phyloP scores from a whole-genome alignment of 345 rosid species.

The Adansonia digitata region DNA sequence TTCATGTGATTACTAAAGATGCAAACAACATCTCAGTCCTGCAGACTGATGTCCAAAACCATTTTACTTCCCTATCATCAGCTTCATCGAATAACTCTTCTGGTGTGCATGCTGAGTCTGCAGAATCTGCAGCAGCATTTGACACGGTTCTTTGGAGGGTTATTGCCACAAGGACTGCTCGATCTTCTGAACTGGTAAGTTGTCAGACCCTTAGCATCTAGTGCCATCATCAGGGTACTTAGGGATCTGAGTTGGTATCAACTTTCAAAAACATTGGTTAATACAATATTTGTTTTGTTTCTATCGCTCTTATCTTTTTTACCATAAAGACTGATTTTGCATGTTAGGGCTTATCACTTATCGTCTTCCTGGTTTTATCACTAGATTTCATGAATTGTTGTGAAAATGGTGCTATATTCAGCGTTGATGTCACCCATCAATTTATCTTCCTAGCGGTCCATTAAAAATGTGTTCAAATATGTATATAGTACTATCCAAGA shows the following conservation, averaged over 20 bases:
- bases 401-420: not conserved
- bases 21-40: slow-evolving; percentile 42
- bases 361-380: not conserved
- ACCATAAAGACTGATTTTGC: too few relatives aligned
- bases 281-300: not conserved
- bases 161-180: slow-evolving; percentile 33
- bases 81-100: slow-evolving; percentile 16
- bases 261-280: not conserved
- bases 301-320: not conserved
- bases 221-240: not conserved
- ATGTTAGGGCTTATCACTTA: too few relatives aligned
- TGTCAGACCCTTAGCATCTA: slow-evolving; percentile 39
- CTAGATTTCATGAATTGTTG: not conserved
- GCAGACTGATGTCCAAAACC: slow-evolving; percentile 48
- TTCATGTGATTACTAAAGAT: slow-evolving; percentile 80
- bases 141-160: slow-evolving; percentile 39
- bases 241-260: not conserved
- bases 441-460: not conserved
- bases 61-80: slow-evolving; percentile 17
- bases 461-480: not conserved
- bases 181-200: slow-evolving; percentile 42
- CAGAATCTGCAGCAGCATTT: slow-evolving; percentile 17
- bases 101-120: slow-evolving; percentile 15
- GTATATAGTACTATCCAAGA: too few relatives aligned
- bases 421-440: not conserved